phyloP scores from a whole-genome alignment of 257 asterid genomes.

The Ilex asprella region DNA sequence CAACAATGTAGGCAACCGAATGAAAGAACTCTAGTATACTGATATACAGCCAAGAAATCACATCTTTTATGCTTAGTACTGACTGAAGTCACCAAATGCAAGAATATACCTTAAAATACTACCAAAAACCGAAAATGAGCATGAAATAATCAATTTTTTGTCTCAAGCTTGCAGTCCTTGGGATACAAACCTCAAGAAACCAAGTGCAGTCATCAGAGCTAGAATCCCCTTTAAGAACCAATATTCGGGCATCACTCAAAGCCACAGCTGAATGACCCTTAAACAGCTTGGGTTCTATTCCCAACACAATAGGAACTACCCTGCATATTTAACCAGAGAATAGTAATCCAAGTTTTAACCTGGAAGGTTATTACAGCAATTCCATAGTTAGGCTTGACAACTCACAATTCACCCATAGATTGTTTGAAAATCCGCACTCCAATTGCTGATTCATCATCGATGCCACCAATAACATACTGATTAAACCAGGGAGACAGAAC shows the following conservation, averaged over 20 bases:
- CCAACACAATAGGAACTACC: conserved; percentile 61
- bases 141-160: neutral
- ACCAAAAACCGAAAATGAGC: too few species aligned
- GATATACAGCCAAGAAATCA: too few species aligned
- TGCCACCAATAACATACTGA: conserved; percentile 64
- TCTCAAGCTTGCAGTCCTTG: too few species aligned
- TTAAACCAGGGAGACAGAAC: conserved; percentile 19
- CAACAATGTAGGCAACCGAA: neutral
- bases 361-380: conserved; percentile 1
- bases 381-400: conserved; percentile 4
- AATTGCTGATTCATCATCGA: conserved; percentile 41
- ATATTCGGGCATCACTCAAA: conserved; percentile 59
- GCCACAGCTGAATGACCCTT: conserved; percentile 58
- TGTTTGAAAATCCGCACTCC: conserved; percentile 41
- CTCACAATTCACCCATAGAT: conserved; percentile 54
- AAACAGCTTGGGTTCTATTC: conserved; percentile 57
- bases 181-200: conserved; percentile 83
- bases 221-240: conserved; percentile 53
- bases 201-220: conserved; percentile 64
- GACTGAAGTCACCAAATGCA: neutral
- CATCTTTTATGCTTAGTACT: neutral
- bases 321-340: conserved; percentile 30
- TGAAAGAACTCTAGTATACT: too few species aligned
- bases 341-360: conserved; percentile 7
- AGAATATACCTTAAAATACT: neutral